Base-by-base conservation (phyloP, 768 basidiomycete genomes). In the Suillus weaverae region DNA sequence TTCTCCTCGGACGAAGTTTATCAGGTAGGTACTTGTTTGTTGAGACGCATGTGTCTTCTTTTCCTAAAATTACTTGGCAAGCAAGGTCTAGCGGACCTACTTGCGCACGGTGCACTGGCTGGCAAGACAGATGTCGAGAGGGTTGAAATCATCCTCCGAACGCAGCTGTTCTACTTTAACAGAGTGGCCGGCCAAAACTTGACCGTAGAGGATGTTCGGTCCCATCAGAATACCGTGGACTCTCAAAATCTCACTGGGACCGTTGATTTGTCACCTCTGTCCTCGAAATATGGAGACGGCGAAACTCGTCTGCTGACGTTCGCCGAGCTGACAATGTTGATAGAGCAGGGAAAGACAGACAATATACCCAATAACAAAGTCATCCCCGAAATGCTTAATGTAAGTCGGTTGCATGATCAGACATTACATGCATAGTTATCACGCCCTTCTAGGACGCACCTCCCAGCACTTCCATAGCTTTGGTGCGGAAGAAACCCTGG, bases 301-400 rank as follows among this genome's bases (percentile, higher is more conserved):
- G 81, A 84, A 67, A 72, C 78, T n/a, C 83, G 76, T 18, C 75
- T 81, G 33, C 77, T 92, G 64, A 85, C 85, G 0, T 89, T 94
- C 67, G 79, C 84, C 1, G 87, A 93, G 73, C 76, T 94, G 61
- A 85, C 90, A 69, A 81, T 81, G 41, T 78, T 94, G 64, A 90
- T 94, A 64, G 85, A 90, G 69, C 80, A 88, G 22, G 91, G 91
- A 20, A 85, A 82, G 67, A 84, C 85, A 4, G 89, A 91, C 67
- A 77, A 87, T 71, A 91, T 94, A 43, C 92, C 92, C 1, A 90
- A 93, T 70, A 94, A 92, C 72, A 90, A 87, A 68, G 65, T 81
- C 62, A 91, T 94, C 53, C 86, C 89, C 0, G 81, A 88, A n/a
- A 77, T 72, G 2, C 69, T 93, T 41, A 90, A 88, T 76, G 92